Evolutionary conservation across 345 rosid species (phyloP).

Genomic region (Chamaenerion angustifolium): DNA sequence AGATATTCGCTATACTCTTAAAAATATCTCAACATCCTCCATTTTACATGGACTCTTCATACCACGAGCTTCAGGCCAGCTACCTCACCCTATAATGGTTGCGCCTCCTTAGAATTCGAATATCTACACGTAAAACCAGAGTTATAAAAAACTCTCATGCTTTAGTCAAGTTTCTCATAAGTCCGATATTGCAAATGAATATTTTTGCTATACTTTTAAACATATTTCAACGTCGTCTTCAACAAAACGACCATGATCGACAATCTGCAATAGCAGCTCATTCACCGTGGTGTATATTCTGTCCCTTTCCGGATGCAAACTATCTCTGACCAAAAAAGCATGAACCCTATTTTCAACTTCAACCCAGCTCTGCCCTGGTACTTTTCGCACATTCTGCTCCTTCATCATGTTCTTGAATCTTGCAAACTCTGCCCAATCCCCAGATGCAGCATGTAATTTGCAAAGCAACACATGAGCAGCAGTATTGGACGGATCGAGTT

Average conservation of each 20-base stretch:
- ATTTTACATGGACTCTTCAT: no score
- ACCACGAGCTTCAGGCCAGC: no score
- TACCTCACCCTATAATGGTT: no score
- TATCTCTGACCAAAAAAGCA: constrained; percentile 50
- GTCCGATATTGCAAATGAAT: no score
- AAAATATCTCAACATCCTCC: no score
- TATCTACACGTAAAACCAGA: no score
- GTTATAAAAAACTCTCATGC: no score
- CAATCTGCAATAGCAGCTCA: constrained; percentile 31
- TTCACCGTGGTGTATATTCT: constrained; percentile 26
- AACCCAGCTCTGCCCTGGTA: constrained; percentile 77
- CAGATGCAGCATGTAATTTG: constrained; percentile 41
- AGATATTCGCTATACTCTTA: no score
- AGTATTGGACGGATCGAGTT: constrained; percentile 49
- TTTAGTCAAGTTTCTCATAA: no score
- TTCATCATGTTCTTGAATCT: constrained; percentile 47
- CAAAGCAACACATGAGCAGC: constrained; percentile 54
- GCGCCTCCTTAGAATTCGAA: no score
- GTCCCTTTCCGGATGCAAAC: constrained; percentile 46
- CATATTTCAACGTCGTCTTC: no score
- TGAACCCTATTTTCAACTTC: constrained; percentile 37
- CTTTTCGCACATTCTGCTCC: constrained; percentile 33
- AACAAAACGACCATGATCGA: constrained; percentile 18
- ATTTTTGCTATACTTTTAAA: no score
- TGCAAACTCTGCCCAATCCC: constrained; percentile 49